phyloP scores from a whole-genome alignment of 2,329 filamentous ascomycete genomes.

The Hypomyces perniciosus region DNA sequence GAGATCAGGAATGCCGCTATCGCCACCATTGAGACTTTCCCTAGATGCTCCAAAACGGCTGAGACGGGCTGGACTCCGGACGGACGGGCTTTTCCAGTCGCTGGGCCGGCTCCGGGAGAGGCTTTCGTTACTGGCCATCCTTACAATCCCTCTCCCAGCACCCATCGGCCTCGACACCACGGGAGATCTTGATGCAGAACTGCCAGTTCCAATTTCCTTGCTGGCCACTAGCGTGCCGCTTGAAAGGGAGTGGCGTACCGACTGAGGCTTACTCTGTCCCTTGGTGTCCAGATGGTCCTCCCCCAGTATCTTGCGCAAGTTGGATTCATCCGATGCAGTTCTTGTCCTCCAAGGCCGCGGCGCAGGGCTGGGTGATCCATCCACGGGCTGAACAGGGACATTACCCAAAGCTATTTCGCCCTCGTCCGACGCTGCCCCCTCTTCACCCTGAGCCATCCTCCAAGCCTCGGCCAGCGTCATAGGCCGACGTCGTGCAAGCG shows the following conservation, averaged over 20 bases:
- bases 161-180: background rate
- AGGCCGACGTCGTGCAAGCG: constrained; percentile 25
- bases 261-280: constrained; percentile 15
- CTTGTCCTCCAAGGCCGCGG: constrained; percentile 38
- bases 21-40: background rate
- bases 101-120: background rate
- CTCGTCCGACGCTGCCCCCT: constrained; percentile 18
- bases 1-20: constrained; percentile 29
- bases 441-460: constrained; percentile 26
- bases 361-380: constrained; percentile 47
- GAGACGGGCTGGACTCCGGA: constrained; percentile 2
- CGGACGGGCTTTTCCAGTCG: constrained; percentile 1
- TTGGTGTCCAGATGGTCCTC: constrained; percentile 28
- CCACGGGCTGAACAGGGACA: constrained; percentile 18
- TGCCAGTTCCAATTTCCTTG: constrained; percentile 1
- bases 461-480: constrained; percentile 41
- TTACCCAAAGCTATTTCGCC: constrained; percentile 20
- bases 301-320: constrained; percentile 23
- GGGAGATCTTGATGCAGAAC: constrained; percentile 1
- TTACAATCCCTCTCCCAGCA: background rate
- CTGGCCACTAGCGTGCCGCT: constrained; percentile 6
- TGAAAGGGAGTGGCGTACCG: constrained; percentile 3
- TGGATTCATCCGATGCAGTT: constrained; percentile 26
- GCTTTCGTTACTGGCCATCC: background rate
- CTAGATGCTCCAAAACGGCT: background rate